phyloP scores from a whole-genome alignment of 495 filamentous ascomycete genomes.

The Penicillium verhagenii region DNA sequence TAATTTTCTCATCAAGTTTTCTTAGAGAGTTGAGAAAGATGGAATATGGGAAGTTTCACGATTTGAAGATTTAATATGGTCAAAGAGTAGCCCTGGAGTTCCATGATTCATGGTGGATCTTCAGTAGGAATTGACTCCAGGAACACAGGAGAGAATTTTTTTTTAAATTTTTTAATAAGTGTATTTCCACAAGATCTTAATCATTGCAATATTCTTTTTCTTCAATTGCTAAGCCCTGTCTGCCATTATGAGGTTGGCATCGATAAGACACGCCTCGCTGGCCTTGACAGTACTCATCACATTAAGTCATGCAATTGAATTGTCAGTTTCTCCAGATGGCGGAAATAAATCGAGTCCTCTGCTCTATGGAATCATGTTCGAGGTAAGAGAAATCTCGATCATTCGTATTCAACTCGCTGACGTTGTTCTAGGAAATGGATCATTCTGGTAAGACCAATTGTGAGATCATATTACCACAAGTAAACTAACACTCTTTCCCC shows the following conservation, averaged over 20 bases:
- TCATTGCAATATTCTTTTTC: background rate
- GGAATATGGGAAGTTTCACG: background rate
- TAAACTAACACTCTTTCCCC: background rate
- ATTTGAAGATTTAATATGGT: background rate
- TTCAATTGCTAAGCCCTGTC: background rate
- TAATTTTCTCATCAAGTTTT: too few relatives aligned
- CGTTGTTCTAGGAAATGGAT: background rate
- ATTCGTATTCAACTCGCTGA: background rate
- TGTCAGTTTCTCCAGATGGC: slow-evolving; percentile 37
- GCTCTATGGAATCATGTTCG: slow-evolving; percentile 63
- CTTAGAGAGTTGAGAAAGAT: background rate
- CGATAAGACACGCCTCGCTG: background rate
- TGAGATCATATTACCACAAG: background rate
- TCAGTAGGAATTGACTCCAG: background rate
- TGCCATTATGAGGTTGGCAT: background rate
- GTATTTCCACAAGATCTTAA: background rate
- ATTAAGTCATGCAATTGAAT: slow-evolving; percentile 9
- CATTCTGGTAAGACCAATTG: background rate
- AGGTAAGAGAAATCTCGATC: slow-evolving; percentile 29
- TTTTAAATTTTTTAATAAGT: background rate
- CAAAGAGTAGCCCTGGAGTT: background rate
- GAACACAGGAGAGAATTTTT: too few relatives aligned
- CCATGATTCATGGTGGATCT: background rate
- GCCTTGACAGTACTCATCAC: background rate
- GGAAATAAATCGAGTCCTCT: slow-evolving; percentile 54